Evolutionary conservation across 257 asterid genomes (phyloP), one percentile per base, ranked within the genome.

Genomic region (Linaria vulgaris): DNA sequence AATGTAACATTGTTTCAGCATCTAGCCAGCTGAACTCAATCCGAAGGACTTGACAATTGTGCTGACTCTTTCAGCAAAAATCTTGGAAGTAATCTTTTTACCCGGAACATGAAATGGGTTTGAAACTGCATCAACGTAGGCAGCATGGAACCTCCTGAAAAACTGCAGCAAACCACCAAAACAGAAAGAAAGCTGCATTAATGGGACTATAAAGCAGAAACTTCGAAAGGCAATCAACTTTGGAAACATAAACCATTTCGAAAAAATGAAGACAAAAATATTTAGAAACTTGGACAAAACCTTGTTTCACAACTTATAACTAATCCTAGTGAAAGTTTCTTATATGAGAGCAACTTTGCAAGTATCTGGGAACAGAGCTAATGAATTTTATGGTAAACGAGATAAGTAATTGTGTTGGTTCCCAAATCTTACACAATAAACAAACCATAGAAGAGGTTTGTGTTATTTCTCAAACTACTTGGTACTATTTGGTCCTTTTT

Each of bases 21-120:
- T 47, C 83, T 80, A 80, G 72, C 70, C 51, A 46, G 78, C 68
- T 49, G 96, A 79, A 80, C 75, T 87, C 74, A 80, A 77, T 34
- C 96, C 96, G 31, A 84, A 94, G 50, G 97, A 77, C 76, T 88
- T 84, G 64, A 94, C 99, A 4, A 94, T 84, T 34, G 73, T 56
- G 69, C 94, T 76, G 57, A 94, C 95, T 72, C 95, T 88, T 71
- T 84, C 95, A 20, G 95, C 96, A 69, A 90, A 94, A 43, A 63
- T 74, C 68, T 66, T 86, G 61, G 97, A 90, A 19, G 94, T 81
- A 62, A 90, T 94, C 81, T 86, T 90, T 79, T 90, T 90, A 50
- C 99, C 99, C 24, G 95, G 97, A 30, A 90, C 87, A 72, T 94
- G 99, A 80, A 94, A 94, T 58, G 99, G 97, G 48, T 94, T 94